Base-by-base conservation (phyloP, 192 early-diverging fungal species). In the Oehlia diaphana region DNA sequence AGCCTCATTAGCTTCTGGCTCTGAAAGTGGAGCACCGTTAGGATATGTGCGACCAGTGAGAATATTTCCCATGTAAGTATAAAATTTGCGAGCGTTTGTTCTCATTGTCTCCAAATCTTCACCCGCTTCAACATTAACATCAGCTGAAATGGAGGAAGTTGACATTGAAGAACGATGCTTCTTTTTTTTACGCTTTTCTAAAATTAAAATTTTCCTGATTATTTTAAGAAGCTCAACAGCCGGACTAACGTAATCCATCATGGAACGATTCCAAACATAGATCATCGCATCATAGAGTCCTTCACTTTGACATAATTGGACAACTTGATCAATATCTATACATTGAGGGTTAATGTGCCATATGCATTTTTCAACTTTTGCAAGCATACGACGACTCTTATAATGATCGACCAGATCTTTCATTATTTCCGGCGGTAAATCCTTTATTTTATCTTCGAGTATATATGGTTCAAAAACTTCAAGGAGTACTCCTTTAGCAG, bases 221-320 rank as follows among this genome's bases (percentile, higher is more conserved):
- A 90, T 85, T 50, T 84, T 83, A 8, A 91, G 81, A 53, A 91
- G 76, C 65, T 89, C 86, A 7, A 91, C 87, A 5, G 89, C 86
- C 2, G 90, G 90, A 28, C 87, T 89, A 26, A 91, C 90, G 82
- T 87, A 91, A 72, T 91, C 90, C 13, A 85, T 76, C 79, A 91
- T 89, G 39, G 87, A 88, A 33, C 83, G 83, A 78, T 89, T 91
- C 88, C 87, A 91, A 1, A 91, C 90, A 68, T 89, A 91, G 47
- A 89, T 91, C 78, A 88, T 83, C 2, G 86, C 90, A 21, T 87
- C 87, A 79, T 88, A 91, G 9, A 91, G 74, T 19, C 84, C 80
- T 72, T 91, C 86, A 2, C 82, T 84, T 19, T 88, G 86, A 74
- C 90, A 91, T 61, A 89, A 76, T 21, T 84, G 83, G 35, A 91